phyloP scores from a whole-genome alignment of 2,329 filamentous ascomycete genomes.

The Penicillium sp. region DNA sequence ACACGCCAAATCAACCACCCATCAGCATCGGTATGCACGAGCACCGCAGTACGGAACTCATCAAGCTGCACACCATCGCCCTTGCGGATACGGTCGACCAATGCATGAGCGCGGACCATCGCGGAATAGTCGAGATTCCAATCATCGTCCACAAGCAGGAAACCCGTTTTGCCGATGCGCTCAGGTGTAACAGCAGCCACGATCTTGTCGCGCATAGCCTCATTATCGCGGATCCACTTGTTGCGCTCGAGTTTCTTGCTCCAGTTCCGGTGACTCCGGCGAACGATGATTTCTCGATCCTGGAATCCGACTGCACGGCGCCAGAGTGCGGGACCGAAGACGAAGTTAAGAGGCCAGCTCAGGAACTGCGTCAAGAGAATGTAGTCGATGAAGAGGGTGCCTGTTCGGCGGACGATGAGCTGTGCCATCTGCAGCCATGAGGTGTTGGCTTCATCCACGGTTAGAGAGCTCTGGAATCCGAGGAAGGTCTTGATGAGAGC shows the following conservation, averaged over 20 bases:
- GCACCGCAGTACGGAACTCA: conserved; percentile 70
- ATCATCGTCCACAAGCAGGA: conserved; percentile 77
- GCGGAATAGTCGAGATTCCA: conserved; percentile 85
- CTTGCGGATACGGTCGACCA: conserved; percentile 57
- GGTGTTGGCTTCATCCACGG: conserved; percentile 59
- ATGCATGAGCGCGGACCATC: conserved; percentile 71
- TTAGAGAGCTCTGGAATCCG: conserved; percentile 66
- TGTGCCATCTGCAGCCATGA: conserved; percentile 58
- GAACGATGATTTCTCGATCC: conserved; percentile 77
- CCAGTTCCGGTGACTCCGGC: conserved; percentile 71
- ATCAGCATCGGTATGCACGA: conserved; percentile 66
- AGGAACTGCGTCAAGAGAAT: conserved; percentile 66
- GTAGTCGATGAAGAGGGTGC: conserved; percentile 74
- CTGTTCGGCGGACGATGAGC: conserved; percentile 60
- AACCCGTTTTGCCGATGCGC: conserved; percentile 78
- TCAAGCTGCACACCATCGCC: conserved; percentile 51
- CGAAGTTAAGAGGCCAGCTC: conserved; percentile 73
- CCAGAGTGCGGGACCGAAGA: conserved; percentile 69
- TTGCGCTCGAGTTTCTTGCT: conserved; percentile 58
- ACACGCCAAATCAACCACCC: conserved; percentile 68
- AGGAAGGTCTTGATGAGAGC: conserved; percentile 64
- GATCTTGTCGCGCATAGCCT: conserved; percentile 58
- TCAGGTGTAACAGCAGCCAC: conserved; percentile 67
- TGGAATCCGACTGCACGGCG: conserved; percentile 73
- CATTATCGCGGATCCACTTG: conserved; percentile 50